Conservation (phyloP, 208 protist genomes). For the Leishmania martiniquensis region DNA sequence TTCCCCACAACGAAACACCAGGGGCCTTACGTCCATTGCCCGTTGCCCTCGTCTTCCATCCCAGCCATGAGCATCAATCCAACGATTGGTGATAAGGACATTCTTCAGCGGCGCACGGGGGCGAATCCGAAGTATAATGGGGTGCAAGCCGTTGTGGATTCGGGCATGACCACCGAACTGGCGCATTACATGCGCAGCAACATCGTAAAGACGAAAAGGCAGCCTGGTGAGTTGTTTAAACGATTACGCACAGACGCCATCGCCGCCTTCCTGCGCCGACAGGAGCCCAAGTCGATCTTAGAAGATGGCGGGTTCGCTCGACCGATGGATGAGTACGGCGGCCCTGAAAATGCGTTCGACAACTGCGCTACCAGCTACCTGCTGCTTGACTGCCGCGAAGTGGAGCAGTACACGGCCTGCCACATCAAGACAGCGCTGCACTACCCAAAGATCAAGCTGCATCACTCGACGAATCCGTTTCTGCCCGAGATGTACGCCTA, state of each 20-base stretch:
- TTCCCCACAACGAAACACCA: no score
- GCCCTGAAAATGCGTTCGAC: constrained; percentile 13
- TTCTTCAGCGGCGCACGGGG: constrained; percentile 45
- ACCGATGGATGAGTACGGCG: constrained; percentile 88
- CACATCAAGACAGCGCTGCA: constrained; percentile 83
- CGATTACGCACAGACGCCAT: constrained; percentile 61
- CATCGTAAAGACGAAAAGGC: constrained; percentile 42
- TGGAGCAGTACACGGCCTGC: constrained; percentile 78
- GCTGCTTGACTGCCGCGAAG: constrained; percentile 78
- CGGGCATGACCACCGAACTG: constrained; percentile 80
- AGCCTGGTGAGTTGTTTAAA: constrained; percentile 79
- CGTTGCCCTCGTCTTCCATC: not conserved
- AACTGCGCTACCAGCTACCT: constrained; percentile 50
- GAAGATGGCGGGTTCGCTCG: constrained; percentile 79
- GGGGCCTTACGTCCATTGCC: not conserved
- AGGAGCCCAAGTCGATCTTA: constrained; percentile 28
- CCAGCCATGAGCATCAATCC: constrained; percentile 55
- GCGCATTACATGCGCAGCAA: constrained; percentile 60
- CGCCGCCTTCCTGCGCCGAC: constrained; percentile 40
- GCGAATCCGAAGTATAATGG: constrained; percentile 63
- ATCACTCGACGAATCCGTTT: constrained; percentile 81
- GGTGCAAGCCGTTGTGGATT: constrained; percentile 81
- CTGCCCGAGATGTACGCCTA: constrained; percentile 83
- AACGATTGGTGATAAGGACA: constrained; percentile 76
- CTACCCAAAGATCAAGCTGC: constrained; percentile 78